Percentiles rank a stretch among this genome's conserved stretches.
Evolutionary conservation across 805 yeast species (phyloP).

Genomic region (Cyberlindnera subsufficiens): DNA sequence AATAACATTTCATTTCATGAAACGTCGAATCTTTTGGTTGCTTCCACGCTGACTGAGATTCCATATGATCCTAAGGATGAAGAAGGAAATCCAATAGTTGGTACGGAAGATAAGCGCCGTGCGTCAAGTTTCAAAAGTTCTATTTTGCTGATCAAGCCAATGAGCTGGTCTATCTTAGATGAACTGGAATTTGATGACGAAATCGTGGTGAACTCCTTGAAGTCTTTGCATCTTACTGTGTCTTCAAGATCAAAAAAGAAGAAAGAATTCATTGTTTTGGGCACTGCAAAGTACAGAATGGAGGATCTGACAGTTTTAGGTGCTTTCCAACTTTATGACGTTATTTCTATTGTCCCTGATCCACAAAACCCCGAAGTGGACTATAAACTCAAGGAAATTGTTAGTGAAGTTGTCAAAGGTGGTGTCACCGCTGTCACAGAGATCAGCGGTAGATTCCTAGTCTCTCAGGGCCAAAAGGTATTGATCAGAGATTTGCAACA

Average conservation of each 20-base stretch:
- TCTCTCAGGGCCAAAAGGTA: constrained; percentile 78
- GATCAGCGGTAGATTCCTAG: constrained; percentile 75
- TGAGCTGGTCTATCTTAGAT: constrained; percentile 71
- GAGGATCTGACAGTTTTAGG: constrained; percentile 85
- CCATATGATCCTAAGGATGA: constrained; percentile 68
- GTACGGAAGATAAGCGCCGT: constrained; percentile 44
- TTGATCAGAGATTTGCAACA: constrained; percentile 80
- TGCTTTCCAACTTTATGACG: constrained; percentile 63
- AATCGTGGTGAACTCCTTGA: constrained; percentile 43
- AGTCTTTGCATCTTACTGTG: constrained; percentile 30
- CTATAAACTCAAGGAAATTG: constrained; percentile 67
- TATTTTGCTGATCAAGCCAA: constrained; percentile 62
- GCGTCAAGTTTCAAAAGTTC: constrained; percentile 57
- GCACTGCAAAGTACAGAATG: constrained; percentile 66
- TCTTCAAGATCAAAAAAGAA: constrained; percentile 35
- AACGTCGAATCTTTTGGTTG: constrained; percentile 51
- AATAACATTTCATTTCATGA: constrained; percentile 68
- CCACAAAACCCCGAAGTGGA: constrained; percentile 82
- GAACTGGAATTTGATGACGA: constrained; percentile 58
- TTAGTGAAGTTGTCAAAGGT: constrained; percentile 73
- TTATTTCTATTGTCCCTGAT: constrained; percentile 82
- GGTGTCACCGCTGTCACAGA: constrained; percentile 76
- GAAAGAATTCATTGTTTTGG: constrained; percentile 70
- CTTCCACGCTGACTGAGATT: constrained; percentile 53
- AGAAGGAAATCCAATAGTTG: constrained; percentile 60